phyloP scores from a whole-genome alignment of 176 grass and related monocot genomes.

The Triticum aestivum region IWGSC_CS_RefSeq_v2.1 NC_057802.1:560100550-560101049 shows the following conservation, averaged over 20 bases:
- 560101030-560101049: too few species aligned
- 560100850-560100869: not conserved
- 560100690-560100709: not conserved
- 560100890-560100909: not conserved
- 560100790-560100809: not conserved
- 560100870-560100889: slow-evolving; percentile 7
- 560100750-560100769: not conserved
- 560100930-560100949: not conserved
- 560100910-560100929: not conserved
- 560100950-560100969: not conserved
- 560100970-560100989: not conserved
- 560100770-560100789: not conserved
- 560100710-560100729: slow-evolving; percentile 25
- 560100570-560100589: not conserved
- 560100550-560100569: not conserved
- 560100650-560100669: slow-evolving; percentile 19
- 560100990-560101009: too few species aligned
- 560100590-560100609: not conserved
- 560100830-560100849: slow-evolving; percentile 13
- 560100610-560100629: too few species aligned
- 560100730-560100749: slow-evolving; percentile 10
- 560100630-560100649: slow-evolving; percentile 1
- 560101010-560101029: too few species aligned
- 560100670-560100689: not conserved
- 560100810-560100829: not conserved